Base-by-base conservation (phyloP, 352 stramenopile species). In the Peronospora tabacina region DNA sequence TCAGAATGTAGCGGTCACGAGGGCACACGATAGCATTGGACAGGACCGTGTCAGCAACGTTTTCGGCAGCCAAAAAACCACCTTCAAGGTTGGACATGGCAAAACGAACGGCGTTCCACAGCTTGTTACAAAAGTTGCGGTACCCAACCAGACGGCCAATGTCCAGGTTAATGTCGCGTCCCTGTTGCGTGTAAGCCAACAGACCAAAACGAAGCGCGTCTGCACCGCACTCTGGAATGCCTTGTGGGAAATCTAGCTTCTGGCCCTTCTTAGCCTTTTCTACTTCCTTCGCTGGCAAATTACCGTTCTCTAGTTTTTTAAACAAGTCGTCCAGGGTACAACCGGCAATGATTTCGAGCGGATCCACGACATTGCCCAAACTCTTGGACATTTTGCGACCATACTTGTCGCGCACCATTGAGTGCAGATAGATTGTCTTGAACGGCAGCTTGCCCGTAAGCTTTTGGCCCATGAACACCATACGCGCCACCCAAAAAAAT, bases 321-420 rank as follows among this genome's bases (percentile, higher is more conserved):
- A 98, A 83, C 34, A 99, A 75, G 12, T 90, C 76, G 5, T 97
- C 77, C 1, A 99, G 80, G 20, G 89, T 84, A 68, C 92, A 98
- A 32, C 97, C 97, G 52, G 86, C 68, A 59, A 99, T 99, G 24
- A 99, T 94, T 58, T 98, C 91, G 1, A 99, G 66, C 17, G 96
- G 95, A 67, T 98, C 95, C 17, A 99, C 86, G 1, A 99, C 96
- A 67, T 99, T 99, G 24, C 96, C 97, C 58, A 98, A 94, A 50
- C 91, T 98, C 75, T 99, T 99, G 17, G 95, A 99, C 97, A 99
- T 99, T 75, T 99, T 99, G 51, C 75, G 95, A n/a, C 96, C 96
- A 68, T 97, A 95, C 55, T 94, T 96, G 74, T 98, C 97, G 41
- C 96, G 87, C 40, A 99, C 96, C 66, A 99, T 96, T 48, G 95